Evolutionary conservation across 1,284 basidiomycete genomes (phyloP).

Genomic region (Cutaneotrichosporon sp.): DNA sequence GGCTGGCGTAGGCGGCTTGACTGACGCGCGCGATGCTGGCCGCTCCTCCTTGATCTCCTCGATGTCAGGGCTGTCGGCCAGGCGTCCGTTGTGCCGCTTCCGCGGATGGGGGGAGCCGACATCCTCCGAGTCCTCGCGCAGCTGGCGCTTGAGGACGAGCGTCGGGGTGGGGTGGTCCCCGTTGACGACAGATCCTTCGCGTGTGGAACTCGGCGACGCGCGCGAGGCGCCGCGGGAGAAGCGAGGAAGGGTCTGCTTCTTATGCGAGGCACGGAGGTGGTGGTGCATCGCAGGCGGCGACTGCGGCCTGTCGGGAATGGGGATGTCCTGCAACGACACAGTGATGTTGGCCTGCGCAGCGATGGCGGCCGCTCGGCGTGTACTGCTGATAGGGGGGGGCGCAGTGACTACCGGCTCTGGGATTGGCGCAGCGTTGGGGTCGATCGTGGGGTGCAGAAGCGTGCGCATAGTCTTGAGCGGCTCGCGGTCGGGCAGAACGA

Average conservation of each 20-base stretch:
- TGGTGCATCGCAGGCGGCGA: constrained; percentile 39
- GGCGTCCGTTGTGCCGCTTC: constrained; percentile 23
- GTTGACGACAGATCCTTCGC: constrained; percentile 28
- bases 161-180: constrained; percentile 21
- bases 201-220: constrained; percentile 27
- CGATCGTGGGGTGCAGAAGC: constrained; percentile 54
- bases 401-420: constrained; percentile 55
- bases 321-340: constrained; percentile 43
- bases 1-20: background rate
- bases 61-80: constrained; percentile 21
- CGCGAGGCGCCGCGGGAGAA: constrained; percentile 17
- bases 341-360: constrained; percentile 60
- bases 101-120: constrained; percentile 18
- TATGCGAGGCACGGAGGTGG: constrained; percentile 18
- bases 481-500: constrained; percentile 87
- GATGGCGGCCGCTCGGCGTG: constrained; percentile 73
- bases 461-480: constrained; percentile 87
- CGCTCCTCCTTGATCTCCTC: constrained; percentile 13
- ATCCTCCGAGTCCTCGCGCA: constrained; percentile 30
- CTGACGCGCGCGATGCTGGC: background rate
- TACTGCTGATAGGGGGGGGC: constrained; percentile 33
- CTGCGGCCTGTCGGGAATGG: constrained; percentile 48
- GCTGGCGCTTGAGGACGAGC: constrained; percentile 22
- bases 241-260: constrained; percentile 7
- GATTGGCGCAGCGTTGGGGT: constrained; percentile 27